Percentiles rank a stretch among this genome's conserved stretches.
Evolutionary conservation across 345 rosid genomes (phyloP).

Genomic region (Eucalyptus rudis): DNA sequence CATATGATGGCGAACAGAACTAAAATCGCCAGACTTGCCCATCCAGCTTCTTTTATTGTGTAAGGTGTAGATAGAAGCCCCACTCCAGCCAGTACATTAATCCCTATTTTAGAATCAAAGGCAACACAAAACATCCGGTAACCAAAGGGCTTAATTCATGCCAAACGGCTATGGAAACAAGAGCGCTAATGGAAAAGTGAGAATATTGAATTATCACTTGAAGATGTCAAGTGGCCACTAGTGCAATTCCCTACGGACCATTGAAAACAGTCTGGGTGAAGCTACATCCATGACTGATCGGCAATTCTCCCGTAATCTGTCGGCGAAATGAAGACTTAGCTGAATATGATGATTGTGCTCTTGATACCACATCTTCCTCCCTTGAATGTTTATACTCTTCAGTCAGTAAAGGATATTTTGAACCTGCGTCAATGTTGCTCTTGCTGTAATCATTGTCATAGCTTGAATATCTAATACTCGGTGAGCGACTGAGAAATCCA

Average conservation of each 20-base stretch:
- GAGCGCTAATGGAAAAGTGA: neutral
- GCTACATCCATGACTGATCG: slow-evolving; percentile 62
- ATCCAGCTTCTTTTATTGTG: slow-evolving; percentile 69
- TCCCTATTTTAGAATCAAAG: slow-evolving; percentile 17
- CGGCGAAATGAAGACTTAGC: slow-evolving; percentile 40
- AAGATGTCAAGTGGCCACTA: neutral
- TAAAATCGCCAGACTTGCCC: slow-evolving; percentile 63
- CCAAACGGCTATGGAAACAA: neutral
- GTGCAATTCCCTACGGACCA: slow-evolving; percentile 19
- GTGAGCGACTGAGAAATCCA: slow-evolving; percentile 24
- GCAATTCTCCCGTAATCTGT: slow-evolving; percentile 50
- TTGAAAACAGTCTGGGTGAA: slow-evolving; percentile 80
- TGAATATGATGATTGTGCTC: slow-evolving; percentile 41
- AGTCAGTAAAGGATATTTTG: slow-evolving; percentile 40
- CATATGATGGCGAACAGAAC: slow-evolving; percentile 44
- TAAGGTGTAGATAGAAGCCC: slow-evolving; percentile 85
- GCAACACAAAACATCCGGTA: neutral
- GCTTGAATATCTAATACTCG: slow-evolving; percentile 24
- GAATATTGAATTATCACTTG: neutral
- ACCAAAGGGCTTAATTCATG: neutral
- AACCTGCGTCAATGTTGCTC: slow-evolving; percentile 38
- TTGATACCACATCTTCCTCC: slow-evolving; percentile 37
- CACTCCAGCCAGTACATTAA: slow-evolving; percentile 90
- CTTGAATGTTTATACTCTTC: slow-evolving; percentile 12
- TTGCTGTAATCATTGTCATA: slow-evolving; percentile 4